Percentiles rank a stretch among this genome's conserved stretches.
phyloP scores from a whole-genome alignment of 2,329 filamentous ascomycete species.

The Alternaria dauci region DNA sequence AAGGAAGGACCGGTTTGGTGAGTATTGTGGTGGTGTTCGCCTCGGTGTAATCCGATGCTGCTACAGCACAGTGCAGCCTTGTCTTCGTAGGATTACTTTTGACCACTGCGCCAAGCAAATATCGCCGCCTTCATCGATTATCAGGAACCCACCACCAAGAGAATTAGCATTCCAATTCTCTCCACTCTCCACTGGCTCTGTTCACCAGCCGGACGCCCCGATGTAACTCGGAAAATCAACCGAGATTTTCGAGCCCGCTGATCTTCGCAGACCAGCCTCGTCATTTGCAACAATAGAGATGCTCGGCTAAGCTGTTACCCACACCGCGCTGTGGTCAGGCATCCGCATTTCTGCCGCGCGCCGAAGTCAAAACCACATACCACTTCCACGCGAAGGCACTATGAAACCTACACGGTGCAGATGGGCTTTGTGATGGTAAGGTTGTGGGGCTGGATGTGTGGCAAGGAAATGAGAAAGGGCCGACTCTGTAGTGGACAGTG shows the following conservation, averaged over 20 bases:
- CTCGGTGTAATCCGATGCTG: neutral
- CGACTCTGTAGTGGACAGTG: neutral
- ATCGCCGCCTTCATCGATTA: neutral
- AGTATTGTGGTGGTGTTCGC: neutral
- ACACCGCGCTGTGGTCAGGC: neutral
- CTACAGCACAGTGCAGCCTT: neutral
- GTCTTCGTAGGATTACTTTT: neutral
- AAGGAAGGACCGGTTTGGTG: neutral
- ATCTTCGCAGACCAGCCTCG: constrained; percentile 5
- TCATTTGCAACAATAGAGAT: neutral
- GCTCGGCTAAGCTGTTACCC: constrained; percentile 2
- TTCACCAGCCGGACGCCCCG: neutral
- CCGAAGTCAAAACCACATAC: constrained; percentile 4
- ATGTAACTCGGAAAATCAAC: neutral
- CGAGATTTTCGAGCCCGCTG: neutral
- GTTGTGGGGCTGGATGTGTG: neutral
- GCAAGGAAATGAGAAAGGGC: neutral
- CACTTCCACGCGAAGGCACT: constrained; percentile 5
- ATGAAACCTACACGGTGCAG: neutral
- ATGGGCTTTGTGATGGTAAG: neutral
- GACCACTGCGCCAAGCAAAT: neutral
- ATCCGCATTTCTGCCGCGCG: constrained; percentile 7
- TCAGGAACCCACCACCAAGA: neutral
- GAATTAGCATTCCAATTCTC: neutral
- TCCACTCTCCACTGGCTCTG: neutral